Evolutionary conservation across 2,329 filamentous ascomycete species (phyloP).

Genomic region (Chrysoporthe cubensis): DNA sequence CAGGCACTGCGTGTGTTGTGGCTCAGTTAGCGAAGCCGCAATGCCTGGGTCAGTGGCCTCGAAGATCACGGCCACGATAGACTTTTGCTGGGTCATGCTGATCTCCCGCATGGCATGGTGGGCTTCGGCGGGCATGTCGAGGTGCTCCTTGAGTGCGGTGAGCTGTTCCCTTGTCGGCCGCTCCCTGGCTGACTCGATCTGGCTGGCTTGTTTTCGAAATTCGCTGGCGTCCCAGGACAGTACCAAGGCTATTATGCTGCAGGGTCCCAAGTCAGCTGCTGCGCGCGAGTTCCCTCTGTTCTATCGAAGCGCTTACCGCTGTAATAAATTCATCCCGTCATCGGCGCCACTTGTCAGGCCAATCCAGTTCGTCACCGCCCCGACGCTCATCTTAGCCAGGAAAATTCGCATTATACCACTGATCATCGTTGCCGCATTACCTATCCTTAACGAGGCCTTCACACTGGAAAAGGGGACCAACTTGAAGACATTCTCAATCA

Average conservation of each 20-base stretch:
- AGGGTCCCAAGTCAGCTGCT: neutral
- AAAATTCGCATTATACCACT: constrained; percentile 73
- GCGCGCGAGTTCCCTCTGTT: too few relatives aligned
- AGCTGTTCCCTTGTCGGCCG: constrained; percentile 64
- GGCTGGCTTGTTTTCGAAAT: constrained; percentile 66
- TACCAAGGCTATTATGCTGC: constrained; percentile 73
- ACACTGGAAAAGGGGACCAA: constrained; percentile 74
- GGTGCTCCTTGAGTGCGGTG: constrained; percentile 61
- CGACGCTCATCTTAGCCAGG: constrained; percentile 77
- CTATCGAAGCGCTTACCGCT: constrained; percentile 46
- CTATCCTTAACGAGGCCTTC: constrained; percentile 73
- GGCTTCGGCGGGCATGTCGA: constrained; percentile 54
- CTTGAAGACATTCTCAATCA: constrained; percentile 71
- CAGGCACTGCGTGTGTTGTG: constrained; percentile 66
- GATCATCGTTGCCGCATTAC: constrained; percentile 83
- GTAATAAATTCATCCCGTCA: constrained; percentile 80
- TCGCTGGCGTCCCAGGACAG: constrained; percentile 74
- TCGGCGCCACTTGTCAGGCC: constrained; percentile 72
- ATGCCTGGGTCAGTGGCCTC: constrained; percentile 53
- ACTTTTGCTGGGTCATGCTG: constrained; percentile 56
- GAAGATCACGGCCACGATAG: constrained; percentile 71
- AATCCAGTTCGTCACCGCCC: constrained; percentile 77
- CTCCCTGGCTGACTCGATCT: constrained; percentile 65
- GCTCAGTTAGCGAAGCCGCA: constrained; percentile 53
- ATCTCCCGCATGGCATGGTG: constrained; percentile 63